A percentile compares a stretch with the other conserved stretches of the same genome.
These are phyloP conservation scores for Ophiostoma montium DNA, from an alignment of 2,329 filamentous ascomycete species.

Conservation along the genomic window DNA sequence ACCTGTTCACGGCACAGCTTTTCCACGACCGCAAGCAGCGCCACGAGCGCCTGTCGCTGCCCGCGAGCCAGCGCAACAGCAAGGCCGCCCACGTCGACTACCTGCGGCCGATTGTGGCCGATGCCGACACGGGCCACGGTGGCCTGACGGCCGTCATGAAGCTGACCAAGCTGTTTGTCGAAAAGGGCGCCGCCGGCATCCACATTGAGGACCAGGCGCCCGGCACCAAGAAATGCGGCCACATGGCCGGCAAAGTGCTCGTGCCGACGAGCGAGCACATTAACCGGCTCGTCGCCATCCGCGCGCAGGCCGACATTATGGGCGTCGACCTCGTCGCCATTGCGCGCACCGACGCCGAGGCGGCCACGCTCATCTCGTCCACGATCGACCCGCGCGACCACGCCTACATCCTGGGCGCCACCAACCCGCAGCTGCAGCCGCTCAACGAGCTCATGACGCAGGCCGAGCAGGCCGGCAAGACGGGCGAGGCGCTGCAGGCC, in stretches of 20 bases:
- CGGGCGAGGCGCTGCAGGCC: conserved; percentile 64
- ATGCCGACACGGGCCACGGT: conserved; percentile 94
- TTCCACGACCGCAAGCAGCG: conserved; percentile 99
- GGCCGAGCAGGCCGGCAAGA: conserved; percentile 71
- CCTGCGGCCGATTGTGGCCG: conserved; percentile 87
- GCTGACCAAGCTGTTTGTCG: conserved; percentile 92
- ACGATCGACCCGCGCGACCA: conserved; percentile 95
- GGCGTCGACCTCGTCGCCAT: conserved; percentile 80
- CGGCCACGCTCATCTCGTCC: conserved; percentile 89
- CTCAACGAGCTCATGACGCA: conserved; percentile 83
- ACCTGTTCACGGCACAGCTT: conserved; percentile 95
- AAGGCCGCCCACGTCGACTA: conserved; percentile 73
- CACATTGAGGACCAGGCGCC: conserved; percentile 98
- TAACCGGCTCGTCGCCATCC: conserved; percentile 90
- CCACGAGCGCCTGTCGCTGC: conserved; percentile 72
- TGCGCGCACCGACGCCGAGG: conserved; percentile 92
- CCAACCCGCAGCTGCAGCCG: conserved; percentile 71
- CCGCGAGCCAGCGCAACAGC: conserved; percentile 49
- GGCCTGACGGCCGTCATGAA: conserved; percentile 99
- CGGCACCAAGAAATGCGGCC: conserved; percentile 97
- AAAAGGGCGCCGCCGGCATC: conserved; percentile 92
- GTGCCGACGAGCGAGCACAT: conserved; percentile 97
- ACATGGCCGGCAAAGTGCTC: conserved; percentile 97
- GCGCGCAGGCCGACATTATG: conserved; percentile 98
- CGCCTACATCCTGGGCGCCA: conserved; percentile 78